Base-by-base conservation (phyloP, 2,329 filamentous ascomycete species). In the Sarocladium kiliense region DNA sequence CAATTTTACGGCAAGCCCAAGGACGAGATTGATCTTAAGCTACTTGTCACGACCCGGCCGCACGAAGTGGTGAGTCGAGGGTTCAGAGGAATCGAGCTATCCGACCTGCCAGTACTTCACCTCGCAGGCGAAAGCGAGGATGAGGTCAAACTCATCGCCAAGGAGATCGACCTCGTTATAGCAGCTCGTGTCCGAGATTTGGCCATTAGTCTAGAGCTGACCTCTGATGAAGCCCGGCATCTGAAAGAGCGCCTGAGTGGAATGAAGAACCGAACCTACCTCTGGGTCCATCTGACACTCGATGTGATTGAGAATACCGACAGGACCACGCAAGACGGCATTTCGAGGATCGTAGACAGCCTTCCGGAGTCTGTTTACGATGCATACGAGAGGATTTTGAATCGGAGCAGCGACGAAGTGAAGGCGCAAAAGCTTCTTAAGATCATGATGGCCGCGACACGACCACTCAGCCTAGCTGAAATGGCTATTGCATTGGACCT, bases 11-110 rank as follows among this genome's bases (percentile, higher is more conserved):
- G 16, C 1, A n/a, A 36, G 10, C 41, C 53, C 16, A 41, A 45
- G 10, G 61, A 61, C 21, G 44, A 53, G 16, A 39, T 42, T 11
- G 61, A 61, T 21, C 42, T 74, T 5, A 75, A 73, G 53, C 69
- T 76, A 54, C 62, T 76, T 1, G 10, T 67, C 4, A 70, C 65
- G 0, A 70, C 67, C 54, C 63, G 67, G 2, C 64, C 65, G 0
- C 66, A 69, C 54, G 39, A 56, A 2, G 42, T 63, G 0, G 68
- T 69, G 12, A 10, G 41, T 16, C 26, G 34, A 18, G 55, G 23
- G 30, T 67, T 66, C 44, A 57, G 58, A 4, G 36, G 30, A 16
- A 26, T 60, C 10, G 16, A 55, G 3, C 19, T 53, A 1, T 30
- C 32, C 19, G 51, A 25, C 0, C 25, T 55, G 3, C 57, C 62